Conservation (phyloP, 805 yeast genomes). For the Saturnispora saitoi region DNA sequence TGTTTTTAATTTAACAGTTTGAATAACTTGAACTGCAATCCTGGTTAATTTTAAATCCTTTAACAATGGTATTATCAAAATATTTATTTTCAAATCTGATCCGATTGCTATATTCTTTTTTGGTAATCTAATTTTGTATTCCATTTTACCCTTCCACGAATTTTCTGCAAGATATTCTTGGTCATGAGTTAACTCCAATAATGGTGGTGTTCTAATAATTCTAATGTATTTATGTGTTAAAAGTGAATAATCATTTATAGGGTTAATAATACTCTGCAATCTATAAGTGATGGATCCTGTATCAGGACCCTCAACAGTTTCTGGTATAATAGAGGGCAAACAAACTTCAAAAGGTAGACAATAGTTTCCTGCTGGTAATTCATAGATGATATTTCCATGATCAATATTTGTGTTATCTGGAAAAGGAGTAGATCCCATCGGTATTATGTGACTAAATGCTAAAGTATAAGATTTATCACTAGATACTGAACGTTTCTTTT, state of each 20-base stretch:
- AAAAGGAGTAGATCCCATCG: conserved; percentile 28
- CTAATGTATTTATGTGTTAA: conserved; percentile 31
- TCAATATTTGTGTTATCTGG: conserved; percentile 15
- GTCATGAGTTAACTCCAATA: conserved; percentile 30
- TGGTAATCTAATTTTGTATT: conserved; percentile 38
- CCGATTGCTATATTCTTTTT: conserved; percentile 42
- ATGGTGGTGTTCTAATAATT: conserved; percentile 36
- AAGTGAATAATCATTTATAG: background rate
- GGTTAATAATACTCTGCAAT: conserved; percentile 24
- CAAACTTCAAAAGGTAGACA: conserved; percentile 38
- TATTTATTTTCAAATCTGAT: conserved; percentile 32
- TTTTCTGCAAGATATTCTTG: conserved; percentile 41
- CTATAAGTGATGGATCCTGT: conserved; percentile 36
- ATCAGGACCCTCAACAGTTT: conserved; percentile 42
- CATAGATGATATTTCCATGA: conserved; percentile 19
- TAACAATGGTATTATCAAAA: conserved; percentile 38
- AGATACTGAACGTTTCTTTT: background rate
- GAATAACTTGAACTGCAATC: conserved; percentile 29
- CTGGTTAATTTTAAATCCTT: conserved; percentile 36
- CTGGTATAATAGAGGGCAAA: conserved; percentile 40
- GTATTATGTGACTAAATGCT: conserved; percentile 8
- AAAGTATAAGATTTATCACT: background rate
- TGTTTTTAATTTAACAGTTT: conserved; percentile 21
- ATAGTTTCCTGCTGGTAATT: conserved; percentile 45
- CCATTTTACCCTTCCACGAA: conserved; percentile 46